Evolutionary conservation across 73 alveolate genomes (phyloP), one percentile per base, ranked within the genome.

Genomic region (Paramecium sonneborni): DNA sequence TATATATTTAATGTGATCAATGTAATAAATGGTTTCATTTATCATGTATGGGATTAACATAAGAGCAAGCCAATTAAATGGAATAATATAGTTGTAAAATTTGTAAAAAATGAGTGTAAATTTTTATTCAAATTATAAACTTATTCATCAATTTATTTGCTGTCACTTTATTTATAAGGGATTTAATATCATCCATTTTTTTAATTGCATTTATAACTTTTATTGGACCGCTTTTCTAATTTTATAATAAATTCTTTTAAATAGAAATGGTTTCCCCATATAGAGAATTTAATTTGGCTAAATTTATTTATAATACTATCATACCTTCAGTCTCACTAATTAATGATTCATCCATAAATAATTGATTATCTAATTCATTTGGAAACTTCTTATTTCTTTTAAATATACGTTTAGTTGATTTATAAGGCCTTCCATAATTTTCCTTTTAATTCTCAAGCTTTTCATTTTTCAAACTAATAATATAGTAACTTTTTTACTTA

Each of bases 301-400:
- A 30, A 0, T 0, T 12, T 26, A 12, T 62, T 1, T 8, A 12
- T 23, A 26, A 8, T 3, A 30, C 6, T 52, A 1, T n/a, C 1
- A 62, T 62, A 62, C 84, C 84, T 62, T 62, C 84, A 30, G 84
- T 62, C 26, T 62, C 84, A 26, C 84, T 62, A 62, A 62, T 62
- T 30, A 26, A 7, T 0, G 84, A 62, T 62, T 62, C 84, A 62
- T 62, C 84, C 0, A 26, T 3, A 21, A 26, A 2, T 62, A 62
- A 28, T 62, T 62, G 12, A 62, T 62, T 26, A 1, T 62, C 84
- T 30, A 26, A 2, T 30, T 62, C 48, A 62, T 62, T 12, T 7
- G 23, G 48, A n/a, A 11, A 23, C 39, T 62, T 62, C 8, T 26
- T 26, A 30, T 62, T 26, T 62, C 46, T 62, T 30, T 11, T 26